These are phyloP conservation scores for Monosporozyma servazzii DNA, from an alignment of 805 yeast genomes.

Conservation along the genomic window DNA sequence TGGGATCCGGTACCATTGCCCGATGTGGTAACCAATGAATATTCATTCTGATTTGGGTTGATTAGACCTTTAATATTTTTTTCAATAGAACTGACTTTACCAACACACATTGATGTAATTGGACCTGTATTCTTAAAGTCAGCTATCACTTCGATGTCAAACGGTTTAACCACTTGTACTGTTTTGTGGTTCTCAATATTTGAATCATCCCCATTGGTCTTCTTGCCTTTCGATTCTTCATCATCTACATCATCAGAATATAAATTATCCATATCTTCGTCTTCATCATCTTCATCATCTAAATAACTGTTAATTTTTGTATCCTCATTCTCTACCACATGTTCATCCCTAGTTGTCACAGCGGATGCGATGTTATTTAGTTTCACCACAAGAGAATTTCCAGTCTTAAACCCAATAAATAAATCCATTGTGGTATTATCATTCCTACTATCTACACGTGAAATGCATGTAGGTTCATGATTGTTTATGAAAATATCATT, in stretches of 20 bases:
- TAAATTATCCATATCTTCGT: conserved; percentile 26
- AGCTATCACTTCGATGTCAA: conserved; percentile 42
- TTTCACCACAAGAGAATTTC: conserved; percentile 44
- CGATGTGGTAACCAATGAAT: conserved; percentile 58
- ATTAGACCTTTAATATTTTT: conserved; percentile 49
- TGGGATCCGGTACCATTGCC: conserved; percentile 52
- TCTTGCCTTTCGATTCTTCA: conserved; percentile 19
- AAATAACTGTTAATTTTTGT: conserved; percentile 5
- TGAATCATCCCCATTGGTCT: conserved; percentile 6
- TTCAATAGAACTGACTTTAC: conserved; percentile 44
- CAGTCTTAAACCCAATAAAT: conserved; percentile 53
- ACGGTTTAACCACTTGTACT: conserved; percentile 24
- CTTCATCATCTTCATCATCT: conserved; percentile 27
- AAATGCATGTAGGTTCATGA: conserved; percentile 21
- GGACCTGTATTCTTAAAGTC: conserved; percentile 63
- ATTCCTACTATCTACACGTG: conserved; percentile 16
- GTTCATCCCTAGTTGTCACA: conserved; percentile 29
- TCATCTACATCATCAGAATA: conserved; percentile 17
- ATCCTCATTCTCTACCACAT: conserved; percentile 32
- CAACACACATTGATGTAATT: conserved; percentile 56
- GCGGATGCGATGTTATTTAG: conserved; percentile 24
- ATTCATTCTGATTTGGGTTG: conserved; percentile 59
- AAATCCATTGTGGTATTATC: conserved; percentile 34
- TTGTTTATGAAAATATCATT: conserved; percentile 24
- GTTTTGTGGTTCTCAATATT: conserved; percentile 8